A percentile compares a stretch with the other conserved stretches of the same genome.
Evolutionary conservation across 2,329 filamentous ascomycete species (phyloP).

Genomic region (Xylaria hypoxylon): DNA sequence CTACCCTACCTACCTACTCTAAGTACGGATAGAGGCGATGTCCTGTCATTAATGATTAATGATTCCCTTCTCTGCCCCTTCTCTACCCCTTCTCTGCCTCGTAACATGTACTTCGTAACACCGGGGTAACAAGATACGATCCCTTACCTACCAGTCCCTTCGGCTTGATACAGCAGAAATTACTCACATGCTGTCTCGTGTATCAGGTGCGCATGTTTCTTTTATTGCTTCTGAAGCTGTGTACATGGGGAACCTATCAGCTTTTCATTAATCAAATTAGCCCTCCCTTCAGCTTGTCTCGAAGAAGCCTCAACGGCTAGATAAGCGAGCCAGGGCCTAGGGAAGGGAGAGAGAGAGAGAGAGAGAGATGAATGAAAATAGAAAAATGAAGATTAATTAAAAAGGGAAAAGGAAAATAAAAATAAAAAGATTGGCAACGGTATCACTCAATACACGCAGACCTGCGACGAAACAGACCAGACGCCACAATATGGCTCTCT

Average conservation of each 20-base stretch:
- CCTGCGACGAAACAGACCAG: not conserved
- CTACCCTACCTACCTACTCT: not conserved
- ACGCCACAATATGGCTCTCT: not conserved
- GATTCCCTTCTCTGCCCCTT: not conserved
- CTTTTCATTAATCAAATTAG: not conserved
- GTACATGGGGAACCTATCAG: not conserved
- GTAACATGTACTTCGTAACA: not conserved
- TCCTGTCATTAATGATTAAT: not conserved
- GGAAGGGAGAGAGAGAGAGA: no score
- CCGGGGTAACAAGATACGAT: slow-evolving; percentile 1
- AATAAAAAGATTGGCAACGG: not conserved
- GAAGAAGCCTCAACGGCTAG: slow-evolving; percentile 5
- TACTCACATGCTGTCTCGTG: slow-evolving; percentile 4
- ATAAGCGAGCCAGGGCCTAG: slow-evolving; percentile 2
- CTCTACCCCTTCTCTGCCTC: not conserved
- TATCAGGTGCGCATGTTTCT: slow-evolving; percentile 16
- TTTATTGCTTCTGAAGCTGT: slow-evolving; percentile 24
- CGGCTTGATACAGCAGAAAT: slow-evolving; percentile 22
- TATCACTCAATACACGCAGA: not conserved
- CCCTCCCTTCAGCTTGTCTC: slow-evolving; percentile 7
- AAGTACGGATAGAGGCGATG: not conserved
- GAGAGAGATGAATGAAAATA: no score
- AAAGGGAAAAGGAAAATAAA: not conserved
- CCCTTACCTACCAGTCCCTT: slow-evolving; percentile 20
- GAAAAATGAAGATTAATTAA: not conserved